Evolutionary conservation across 257 asterid species (phyloP), one percentile per base, ranked within the genome.

Genomic region (Petrea volubilis): DNA sequence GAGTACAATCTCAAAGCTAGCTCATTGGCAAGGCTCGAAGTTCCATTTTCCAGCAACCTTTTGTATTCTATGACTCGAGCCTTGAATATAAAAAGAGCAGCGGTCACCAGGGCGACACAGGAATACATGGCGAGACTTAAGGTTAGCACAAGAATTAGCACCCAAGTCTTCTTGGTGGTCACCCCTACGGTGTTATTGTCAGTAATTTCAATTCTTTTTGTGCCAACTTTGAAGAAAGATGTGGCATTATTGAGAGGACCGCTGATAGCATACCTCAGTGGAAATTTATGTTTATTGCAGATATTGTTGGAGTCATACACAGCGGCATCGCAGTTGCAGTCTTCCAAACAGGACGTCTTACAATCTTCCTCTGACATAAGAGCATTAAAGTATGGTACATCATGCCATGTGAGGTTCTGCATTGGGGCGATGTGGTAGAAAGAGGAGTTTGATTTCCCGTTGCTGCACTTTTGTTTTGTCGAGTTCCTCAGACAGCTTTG

Each of bases 311-410:
- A 14, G 64, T 58, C 44, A 13, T 58, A 58, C n/a, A 13, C 64
- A 13, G 64, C 64, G 10, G 15, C 64, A 28, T 57, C 63, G 27
- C 63, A 57, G 41, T 57, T 15, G 13, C 63, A 57, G 41, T 57
- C 63, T 17, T 57, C 63, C 41, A 57, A 18, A 58, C 64, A 58
- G 23, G 64, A 58, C 20, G 29, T 58, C 44, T 31, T 29, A 44
- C 64, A 58, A 15, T 58, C 64, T 29, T 58, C 64, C 14, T 28
- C 40, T 0, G 44, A 15, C 44, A 58, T 58, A 29, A 17, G 44
- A 14, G 64, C 64, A 15, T 7, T 31, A 1, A 58, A 28, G 44
- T 58, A 58, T 14, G 64, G 25, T 13, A 14, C 41, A 58, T 29
- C 64, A 3, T 58, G 44, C 24, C 40, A 58, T 49, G 8, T 60